Evolutionary conservation across 495 filamentous ascomycete genomes (phyloP).

Genomic region (Penicillium roqueforti): DNA sequence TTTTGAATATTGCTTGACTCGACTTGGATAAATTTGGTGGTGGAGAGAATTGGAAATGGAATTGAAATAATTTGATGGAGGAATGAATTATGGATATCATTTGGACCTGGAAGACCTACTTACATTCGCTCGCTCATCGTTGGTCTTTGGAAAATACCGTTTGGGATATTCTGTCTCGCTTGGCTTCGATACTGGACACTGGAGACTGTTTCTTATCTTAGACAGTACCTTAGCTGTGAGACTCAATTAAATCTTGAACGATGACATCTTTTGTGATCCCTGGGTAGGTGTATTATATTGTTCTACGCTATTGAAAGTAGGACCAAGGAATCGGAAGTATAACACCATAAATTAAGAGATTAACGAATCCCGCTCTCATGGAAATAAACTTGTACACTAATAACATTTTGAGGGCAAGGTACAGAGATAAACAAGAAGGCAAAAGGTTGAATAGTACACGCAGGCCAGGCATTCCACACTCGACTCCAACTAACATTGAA

Average conservation of each 20-base stretch:
- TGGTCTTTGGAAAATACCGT: background rate
- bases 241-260: background rate
- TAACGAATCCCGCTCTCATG: conserved; percentile 4
- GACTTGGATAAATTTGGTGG: background rate
- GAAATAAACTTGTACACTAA: conserved; percentile 7
- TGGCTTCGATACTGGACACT: background rate
- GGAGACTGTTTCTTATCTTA: background rate
- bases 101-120: background rate
- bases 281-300: background rate
- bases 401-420: conserved; percentile 8
- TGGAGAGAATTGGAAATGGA: background rate
- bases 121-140: background rate
- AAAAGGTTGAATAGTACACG: conserved; percentile 14
- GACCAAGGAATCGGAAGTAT: too few species aligned
- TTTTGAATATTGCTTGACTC: background rate
- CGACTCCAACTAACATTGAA: background rate
- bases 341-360: background rate
- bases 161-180: background rate
- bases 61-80: background rate
- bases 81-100: background rate
- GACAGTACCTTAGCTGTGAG: background rate
- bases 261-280: background rate
- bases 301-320: background rate
- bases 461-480: conserved; percentile 13
- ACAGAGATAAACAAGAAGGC: conserved; percentile 12